Percentiles rank a stretch among this genome's conserved stretches.
Evolutionary conservation across 2,329 filamentous ascomycete genomes (phyloP).

Genomic region (Tolypocladium pustulatum): DNA sequence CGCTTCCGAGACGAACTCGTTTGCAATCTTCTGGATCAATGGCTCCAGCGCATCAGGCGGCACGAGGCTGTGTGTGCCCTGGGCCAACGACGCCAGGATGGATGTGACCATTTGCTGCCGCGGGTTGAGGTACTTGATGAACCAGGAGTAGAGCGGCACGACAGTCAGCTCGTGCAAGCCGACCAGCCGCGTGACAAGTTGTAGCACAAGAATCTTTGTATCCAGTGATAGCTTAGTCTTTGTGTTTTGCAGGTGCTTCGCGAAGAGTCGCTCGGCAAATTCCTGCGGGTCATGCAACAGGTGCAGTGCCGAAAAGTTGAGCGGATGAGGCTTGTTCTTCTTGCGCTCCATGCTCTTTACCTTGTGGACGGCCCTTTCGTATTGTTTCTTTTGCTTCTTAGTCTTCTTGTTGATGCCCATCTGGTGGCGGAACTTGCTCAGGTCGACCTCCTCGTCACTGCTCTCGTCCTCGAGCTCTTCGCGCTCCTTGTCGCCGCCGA

Average conservation of each 20-base stretch:
- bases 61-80: slow-evolving; percentile 82
- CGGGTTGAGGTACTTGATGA: slow-evolving; percentile 83
- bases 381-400: slow-evolving; percentile 70
- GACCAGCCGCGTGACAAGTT: slow-evolving; percentile 82
- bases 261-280: slow-evolving; percentile 82
- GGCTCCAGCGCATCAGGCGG: slow-evolving; percentile 89
- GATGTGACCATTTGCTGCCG: slow-evolving; percentile 85
- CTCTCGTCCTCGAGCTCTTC: slow-evolving; percentile 87
- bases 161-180: slow-evolving; percentile 88
- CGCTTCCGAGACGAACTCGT: slow-evolving; percentile 95
- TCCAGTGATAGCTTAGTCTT: slow-evolving; percentile 81
- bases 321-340: slow-evolving; percentile 74
- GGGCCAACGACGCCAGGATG: slow-evolving; percentile 84
- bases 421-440: slow-evolving; percentile 75
- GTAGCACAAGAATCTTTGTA: slow-evolving; percentile 79
- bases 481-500: slow-evolving; percentile 90
- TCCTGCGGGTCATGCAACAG: slow-evolving; percentile 89
- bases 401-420: slow-evolving; percentile 92
- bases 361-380: slow-evolving; percentile 72
- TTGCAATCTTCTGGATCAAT: slow-evolving; percentile 87
- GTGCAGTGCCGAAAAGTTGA: slow-evolving; percentile 95
- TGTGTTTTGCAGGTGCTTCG: slow-evolving; percentile 79
- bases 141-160: slow-evolving; percentile 89
- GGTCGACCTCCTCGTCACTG: slow-evolving; percentile 69
- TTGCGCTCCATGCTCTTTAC: slow-evolving; percentile 77